Base-by-base conservation (phyloP, 2,329 filamentous ascomycete genomes). In the Sporothrix dimorphospora region DNA sequence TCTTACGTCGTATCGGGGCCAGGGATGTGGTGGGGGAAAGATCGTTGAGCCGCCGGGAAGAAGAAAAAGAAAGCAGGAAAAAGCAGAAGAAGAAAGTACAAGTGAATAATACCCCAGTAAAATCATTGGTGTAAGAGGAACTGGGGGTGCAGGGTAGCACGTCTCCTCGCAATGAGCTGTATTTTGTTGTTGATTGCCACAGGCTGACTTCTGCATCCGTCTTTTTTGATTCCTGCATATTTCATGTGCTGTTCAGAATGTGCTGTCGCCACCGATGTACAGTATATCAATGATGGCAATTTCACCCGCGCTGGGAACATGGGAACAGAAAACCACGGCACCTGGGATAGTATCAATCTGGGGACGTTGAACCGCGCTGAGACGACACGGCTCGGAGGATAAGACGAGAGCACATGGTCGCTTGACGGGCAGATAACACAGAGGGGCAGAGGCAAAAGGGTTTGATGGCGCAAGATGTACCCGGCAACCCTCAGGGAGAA, bases 371-470 rank as follows among this genome's bases (percentile, higher is more conserved):
- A 21, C 27, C 65, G 45, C 16, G 4, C n/a, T 49, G 45, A 21
- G 42, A 38, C 12, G 45, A 67, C 27, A 67, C 65, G 65, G 65
- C 45, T 67, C 45, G 65, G 27, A 67, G 65, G 65, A 55, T 40
- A 66, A 49, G 61, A 27, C 61, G 61, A 47, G 40, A 55, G 47
- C 27, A 68, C 47, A 53, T 55, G 47, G 19, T 55, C n/a, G 30
- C 21, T 53, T 24, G 19, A 47, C 21, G 47, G 47, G 27, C 65
- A 40, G 47, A 68, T 40, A 68, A 9, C 27, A 30, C 47, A 21
- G 19, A 49, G 47, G n/a, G 34, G 5, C 30, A 34, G 24, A 49
- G 63, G 19, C 42, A 11, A 67, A 49, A 12, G 63, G 9, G n/a
- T 21, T 12, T 24, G 57, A 42, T 63, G 57, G 42, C 7, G 19